A percentile compares a stretch with the other conserved stretches of the same genome.
These are phyloP conservation scores for Curvularia spicifera DNA, from an alignment of 2,329 filamentous ascomycete species.

Conservation along the genomic window DNA sequence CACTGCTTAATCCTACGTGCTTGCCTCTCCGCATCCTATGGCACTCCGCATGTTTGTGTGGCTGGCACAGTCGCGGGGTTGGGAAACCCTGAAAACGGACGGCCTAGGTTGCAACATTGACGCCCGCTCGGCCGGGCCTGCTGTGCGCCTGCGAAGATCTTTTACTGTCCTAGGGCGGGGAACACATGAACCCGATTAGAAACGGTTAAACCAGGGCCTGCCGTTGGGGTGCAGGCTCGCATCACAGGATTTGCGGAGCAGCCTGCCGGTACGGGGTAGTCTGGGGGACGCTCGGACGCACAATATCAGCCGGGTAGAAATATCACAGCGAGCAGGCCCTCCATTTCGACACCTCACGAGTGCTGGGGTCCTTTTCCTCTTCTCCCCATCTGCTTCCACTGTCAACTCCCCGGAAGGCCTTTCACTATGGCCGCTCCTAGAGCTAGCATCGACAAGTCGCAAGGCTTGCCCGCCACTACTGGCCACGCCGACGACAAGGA, in stretches of 20 bases:
- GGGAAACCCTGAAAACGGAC: slow-evolving; percentile 17
- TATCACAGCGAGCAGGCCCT: slow-evolving; percentile 26
- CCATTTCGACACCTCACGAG: slow-evolving; percentile 23
- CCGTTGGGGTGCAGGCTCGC: slow-evolving; percentile 22
- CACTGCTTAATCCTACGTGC: slow-evolving; percentile 27
- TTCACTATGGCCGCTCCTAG: slow-evolving; percentile 30
- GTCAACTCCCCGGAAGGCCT: slow-evolving; percentile 19
- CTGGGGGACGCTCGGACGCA: slow-evolving; percentile 28
- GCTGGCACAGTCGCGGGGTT: slow-evolving; percentile 19
- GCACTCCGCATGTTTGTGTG: slow-evolving; percentile 30
- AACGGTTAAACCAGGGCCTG: slow-evolving; percentile 18
- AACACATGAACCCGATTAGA: slow-evolving; percentile 8
- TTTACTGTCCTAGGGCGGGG: slow-evolving; percentile 21
- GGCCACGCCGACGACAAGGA: slow-evolving; percentile 33
- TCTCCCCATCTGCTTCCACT: slow-evolving; percentile 18
- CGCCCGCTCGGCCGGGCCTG: slow-evolving; percentile 11
- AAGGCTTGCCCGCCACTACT: slow-evolving; percentile 25
- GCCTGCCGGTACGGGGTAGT: slow-evolving; percentile 30
- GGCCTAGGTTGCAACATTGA: slow-evolving; percentile 22
- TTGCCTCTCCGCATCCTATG: slow-evolving; percentile 22
- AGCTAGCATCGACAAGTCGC: slow-evolving; percentile 25
- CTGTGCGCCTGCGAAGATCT: slow-evolving; percentile 10
- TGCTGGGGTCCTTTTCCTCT: slow-evolving; percentile 21
- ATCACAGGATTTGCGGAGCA: slow-evolving; percentile 31
- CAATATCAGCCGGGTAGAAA: slow-evolving; percentile 33